Evolutionary conservation across 306 rosid genomes (phyloP).

Genomic region (Argentina anserina): DNA sequence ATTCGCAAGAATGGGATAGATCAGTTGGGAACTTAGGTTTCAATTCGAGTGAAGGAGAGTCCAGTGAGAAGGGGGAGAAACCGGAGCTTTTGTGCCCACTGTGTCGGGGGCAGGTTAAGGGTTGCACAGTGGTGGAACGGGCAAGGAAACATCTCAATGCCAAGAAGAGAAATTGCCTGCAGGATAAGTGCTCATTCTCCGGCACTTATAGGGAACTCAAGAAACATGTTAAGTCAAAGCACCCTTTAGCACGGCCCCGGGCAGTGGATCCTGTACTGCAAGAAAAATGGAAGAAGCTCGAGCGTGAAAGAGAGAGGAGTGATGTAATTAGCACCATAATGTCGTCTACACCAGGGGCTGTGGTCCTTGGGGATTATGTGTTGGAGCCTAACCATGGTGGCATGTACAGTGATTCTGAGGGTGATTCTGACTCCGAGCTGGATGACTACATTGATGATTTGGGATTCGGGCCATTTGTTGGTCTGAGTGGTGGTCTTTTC

Average conservation of each 20-base stretch:
- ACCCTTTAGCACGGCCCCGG: constrained; percentile 87
- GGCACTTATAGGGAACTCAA: constrained; percentile 78
- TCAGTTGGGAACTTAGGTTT: constrained; percentile 33
- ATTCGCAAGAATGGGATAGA: constrained; percentile 29
- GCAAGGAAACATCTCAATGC: constrained; percentile 75
- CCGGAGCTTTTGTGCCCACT: constrained; percentile 94
- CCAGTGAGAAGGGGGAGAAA: constrained; percentile 38
- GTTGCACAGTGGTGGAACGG: constrained; percentile 94
- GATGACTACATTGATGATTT: constrained; percentile 61
- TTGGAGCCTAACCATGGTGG: constrained; percentile 65
- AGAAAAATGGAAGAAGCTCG: constrained; percentile 91
- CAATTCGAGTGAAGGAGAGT: constrained; percentile 43
- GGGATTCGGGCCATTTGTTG: constrained; percentile 45
- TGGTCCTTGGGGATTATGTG: constrained; percentile 90
- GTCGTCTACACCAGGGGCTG: constrained; percentile 87
- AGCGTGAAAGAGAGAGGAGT: constrained; percentile 81
- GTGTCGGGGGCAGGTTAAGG: constrained; percentile 92
- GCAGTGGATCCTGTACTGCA: constrained; percentile 80
- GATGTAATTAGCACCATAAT: constrained; percentile 92
- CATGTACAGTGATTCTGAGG: constrained; percentile 52
- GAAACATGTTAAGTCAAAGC: constrained; percentile 79
- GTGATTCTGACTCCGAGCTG: constrained; percentile 57
- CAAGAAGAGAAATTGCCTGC: constrained; percentile 92
- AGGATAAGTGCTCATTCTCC: constrained; percentile 72
- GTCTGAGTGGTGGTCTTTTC: constrained; percentile 41